Evolutionary conservation across 2,329 filamentous ascomycete species (phyloP).

Genomic region (Teratosphaeria epicoccoides): DNA sequence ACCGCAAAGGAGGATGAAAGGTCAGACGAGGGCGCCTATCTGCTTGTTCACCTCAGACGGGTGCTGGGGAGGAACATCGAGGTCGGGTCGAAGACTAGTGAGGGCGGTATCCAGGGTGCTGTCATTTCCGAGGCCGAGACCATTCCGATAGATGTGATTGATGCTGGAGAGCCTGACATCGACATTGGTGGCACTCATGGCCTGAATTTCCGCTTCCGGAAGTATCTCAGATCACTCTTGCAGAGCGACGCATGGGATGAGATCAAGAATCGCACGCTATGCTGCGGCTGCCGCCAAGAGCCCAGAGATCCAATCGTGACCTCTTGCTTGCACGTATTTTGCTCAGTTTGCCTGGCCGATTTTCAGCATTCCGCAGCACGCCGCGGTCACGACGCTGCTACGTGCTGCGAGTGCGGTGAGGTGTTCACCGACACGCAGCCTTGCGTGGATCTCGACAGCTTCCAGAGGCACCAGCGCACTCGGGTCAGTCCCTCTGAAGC

Average conservation of each 20-base stretch:
- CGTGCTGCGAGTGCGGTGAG: slow-evolving; percentile 28
- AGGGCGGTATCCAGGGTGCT: slow-evolving; percentile 10
- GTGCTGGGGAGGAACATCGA: slow-evolving; percentile 9
- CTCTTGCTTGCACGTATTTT: slow-evolving; percentile 47
- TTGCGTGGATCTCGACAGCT: slow-evolving; percentile 18
- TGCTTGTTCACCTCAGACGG: slow-evolving; percentile 13
- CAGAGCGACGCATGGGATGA: slow-evolving; percentile 28
- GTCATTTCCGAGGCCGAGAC: slow-evolving; percentile 12
- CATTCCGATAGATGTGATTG: slow-evolving; percentile 9
- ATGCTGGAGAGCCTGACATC: slow-evolving; percentile 6
- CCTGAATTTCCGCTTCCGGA: slow-evolving; percentile 30
- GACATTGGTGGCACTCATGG: slow-evolving; percentile 27
- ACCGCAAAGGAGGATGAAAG: slow-evolving; percentile 7
- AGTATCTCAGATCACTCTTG: slow-evolving; percentile 30
- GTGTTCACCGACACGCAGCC: slow-evolving; percentile 15
- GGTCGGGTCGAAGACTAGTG: slow-evolving; percentile 5
- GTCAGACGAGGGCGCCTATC: slow-evolving; percentile 4
- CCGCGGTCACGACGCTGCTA: slow-evolving; percentile 13
- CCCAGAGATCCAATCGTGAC: slow-evolving; percentile 37
- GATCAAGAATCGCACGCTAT: slow-evolving; percentile 27
- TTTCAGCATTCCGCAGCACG: slow-evolving; percentile 22
- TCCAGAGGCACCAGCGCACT: neutral
- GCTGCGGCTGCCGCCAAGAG: slow-evolving; percentile 32
- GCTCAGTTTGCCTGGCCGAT: slow-evolving; percentile 36
- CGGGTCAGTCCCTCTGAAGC: neutral